Conservation (phyloP, 768 basidiomycete species). For the Austroboletus festivus region DNA sequence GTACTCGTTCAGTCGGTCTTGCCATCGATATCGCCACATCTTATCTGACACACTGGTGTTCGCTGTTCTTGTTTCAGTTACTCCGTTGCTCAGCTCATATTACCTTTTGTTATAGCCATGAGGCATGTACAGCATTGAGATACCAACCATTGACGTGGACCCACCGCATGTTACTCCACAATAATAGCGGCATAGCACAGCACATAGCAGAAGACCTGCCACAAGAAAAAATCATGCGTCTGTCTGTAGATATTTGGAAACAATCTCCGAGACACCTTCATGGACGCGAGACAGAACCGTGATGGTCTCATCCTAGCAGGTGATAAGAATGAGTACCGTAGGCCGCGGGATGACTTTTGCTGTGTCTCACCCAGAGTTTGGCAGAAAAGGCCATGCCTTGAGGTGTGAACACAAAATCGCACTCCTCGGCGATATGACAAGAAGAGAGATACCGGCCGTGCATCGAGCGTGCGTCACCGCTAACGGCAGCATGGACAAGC, state of each 20-base stretch:
- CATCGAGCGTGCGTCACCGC: conserved; percentile 9
- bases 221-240: neutral
- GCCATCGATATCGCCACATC: neutral
- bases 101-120: neutral
- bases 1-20: too few species aligned
- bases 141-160: neutral
- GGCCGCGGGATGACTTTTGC: neutral
- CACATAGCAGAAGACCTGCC: too few species aligned
- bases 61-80: neutral
- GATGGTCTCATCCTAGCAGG: conserved; percentile 15
- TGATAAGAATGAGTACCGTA: neutral
- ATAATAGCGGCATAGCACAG: neutral
- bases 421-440: conserved; percentile 23
- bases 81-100: neutral
- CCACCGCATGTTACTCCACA: neutral
- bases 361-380: conserved; percentile 28
- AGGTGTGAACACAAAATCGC: conserved; percentile 26
- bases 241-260: conserved; percentile 7
- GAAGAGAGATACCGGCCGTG: conserved; percentile 29
- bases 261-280: conserved; percentile 15
- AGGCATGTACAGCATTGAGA: neutral
- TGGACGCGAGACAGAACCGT: conserved; percentile 13
- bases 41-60: neutral
- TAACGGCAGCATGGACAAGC: conserved; percentile 29
- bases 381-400: conserved; percentile 26